Conservation (phyloP, 176 grass and related monocot species). For the Urochloa ruziziensis region DNA sequence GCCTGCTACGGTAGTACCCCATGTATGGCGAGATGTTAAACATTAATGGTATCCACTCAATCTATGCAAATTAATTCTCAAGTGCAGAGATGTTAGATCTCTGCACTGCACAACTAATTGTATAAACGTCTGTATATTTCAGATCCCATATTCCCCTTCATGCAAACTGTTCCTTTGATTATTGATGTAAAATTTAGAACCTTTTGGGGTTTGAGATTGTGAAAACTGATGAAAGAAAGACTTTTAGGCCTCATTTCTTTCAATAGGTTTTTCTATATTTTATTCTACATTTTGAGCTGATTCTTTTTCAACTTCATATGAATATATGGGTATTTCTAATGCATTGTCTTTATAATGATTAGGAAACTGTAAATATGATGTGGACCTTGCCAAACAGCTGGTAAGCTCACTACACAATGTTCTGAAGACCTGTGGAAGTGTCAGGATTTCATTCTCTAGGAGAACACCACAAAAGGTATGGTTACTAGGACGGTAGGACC, state of each 20-base stretch:
- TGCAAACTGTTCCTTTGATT: neutral
- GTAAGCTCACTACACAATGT: constrained; percentile 66
- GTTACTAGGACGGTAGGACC: neutral
- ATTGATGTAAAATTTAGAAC: neutral
- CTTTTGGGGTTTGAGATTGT: constrained; percentile 14
- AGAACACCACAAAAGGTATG: constrained; percentile 81
- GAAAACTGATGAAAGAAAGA: neutral
- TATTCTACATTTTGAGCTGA: neutral
- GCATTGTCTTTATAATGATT: constrained; percentile 20
- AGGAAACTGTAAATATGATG: constrained; percentile 90
- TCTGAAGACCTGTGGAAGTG: constrained; percentile 74
- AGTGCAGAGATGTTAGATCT: neutral
- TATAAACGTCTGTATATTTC: neutral
- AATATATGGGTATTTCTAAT: constrained; percentile 28
- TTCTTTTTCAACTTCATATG: neutral
- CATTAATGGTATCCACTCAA: neutral
- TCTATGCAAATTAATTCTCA: neutral
- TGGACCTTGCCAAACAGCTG: constrained; percentile 68
- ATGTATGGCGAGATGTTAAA: neutral
- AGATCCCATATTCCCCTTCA: neutral
- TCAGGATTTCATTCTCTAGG: constrained; percentile 94
- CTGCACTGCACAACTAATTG: neutral
- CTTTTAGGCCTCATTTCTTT: constrained; percentile 6
- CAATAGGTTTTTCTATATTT: neutral
- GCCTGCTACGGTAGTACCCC: neutral